These are phyloP conservation scores for Mycena haematopus DNA, from an alignment of 768 basidiomycete species.

Conservation along the genomic window DNA sequence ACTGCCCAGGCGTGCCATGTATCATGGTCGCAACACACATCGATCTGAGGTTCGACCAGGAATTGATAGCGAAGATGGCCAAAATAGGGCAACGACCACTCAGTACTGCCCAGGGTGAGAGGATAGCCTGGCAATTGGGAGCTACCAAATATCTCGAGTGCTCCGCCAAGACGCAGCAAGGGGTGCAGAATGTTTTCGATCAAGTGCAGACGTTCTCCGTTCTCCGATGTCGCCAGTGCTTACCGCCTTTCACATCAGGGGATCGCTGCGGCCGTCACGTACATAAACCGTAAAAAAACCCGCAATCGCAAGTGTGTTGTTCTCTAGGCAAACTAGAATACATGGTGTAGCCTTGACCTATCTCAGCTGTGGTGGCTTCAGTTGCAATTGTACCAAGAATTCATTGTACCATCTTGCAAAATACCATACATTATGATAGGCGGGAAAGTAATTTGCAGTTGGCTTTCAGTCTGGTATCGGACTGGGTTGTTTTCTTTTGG, in stretches of 20 bases:
- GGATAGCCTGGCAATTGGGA: conserved; percentile 93
- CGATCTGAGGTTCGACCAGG: conserved; percentile 91
- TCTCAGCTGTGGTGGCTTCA: too few relatives aligned
- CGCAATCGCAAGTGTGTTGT: too few relatives aligned
- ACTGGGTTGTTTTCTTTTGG: too few relatives aligned
- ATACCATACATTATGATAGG: too few relatives aligned
- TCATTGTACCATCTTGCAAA: too few relatives aligned
- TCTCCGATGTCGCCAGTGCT: neutral
- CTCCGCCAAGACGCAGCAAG: conserved; percentile 98
- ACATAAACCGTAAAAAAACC: too few relatives aligned
- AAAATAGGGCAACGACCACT: conserved; percentile 97
- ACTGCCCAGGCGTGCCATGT: conserved; percentile 98
- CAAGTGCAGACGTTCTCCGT: conserved; percentile 68
- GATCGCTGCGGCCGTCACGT: neutral
- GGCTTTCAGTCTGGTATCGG: too few relatives aligned
- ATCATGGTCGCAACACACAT: conserved; percentile 98
- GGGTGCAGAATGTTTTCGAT: conserved; percentile 99
- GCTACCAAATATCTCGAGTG: conserved; percentile 99
- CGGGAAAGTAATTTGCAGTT: too few relatives aligned
- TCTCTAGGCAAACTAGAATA: too few relatives aligned
- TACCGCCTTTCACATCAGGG: neutral
- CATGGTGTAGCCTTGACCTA: too few relatives aligned
- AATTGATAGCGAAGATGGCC: conserved; percentile 92
- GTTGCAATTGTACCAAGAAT: too few relatives aligned
- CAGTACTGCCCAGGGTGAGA: conserved; percentile 84